Percentiles rank a stretch among this genome's conserved stretches.
These are phyloP conservation scores for Oryza longistaminata DNA, from an alignment of 176 grass and related monocot species.

Conservation along the genomic window DNA sequence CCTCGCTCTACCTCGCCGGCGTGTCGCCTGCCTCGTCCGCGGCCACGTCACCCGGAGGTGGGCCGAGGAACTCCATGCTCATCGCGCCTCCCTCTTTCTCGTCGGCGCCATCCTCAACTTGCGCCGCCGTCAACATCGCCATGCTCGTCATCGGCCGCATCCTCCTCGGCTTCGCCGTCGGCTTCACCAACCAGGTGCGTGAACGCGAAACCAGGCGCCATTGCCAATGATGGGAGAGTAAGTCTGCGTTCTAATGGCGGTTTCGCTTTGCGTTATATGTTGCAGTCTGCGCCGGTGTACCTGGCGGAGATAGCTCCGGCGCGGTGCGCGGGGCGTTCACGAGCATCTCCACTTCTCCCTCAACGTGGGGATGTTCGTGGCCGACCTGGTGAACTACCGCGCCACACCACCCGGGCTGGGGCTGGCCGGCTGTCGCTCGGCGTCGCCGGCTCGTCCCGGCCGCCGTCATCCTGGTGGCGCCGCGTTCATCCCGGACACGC, in stretches of 20 bases:
- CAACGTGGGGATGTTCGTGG: slow-evolving; percentile 36
- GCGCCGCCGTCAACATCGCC: slow-evolving; percentile 61
- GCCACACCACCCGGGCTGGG: slow-evolving; percentile 28
- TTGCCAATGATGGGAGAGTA: not conserved
- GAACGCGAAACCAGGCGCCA: not conserved
- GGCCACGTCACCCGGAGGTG: slow-evolving; percentile 59
- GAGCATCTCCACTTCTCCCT: slow-evolving; percentile 48
- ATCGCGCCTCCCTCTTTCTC: slow-evolving; percentile 68
- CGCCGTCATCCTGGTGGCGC: slow-evolving; percentile 15
- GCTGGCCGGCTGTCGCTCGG: slow-evolving; percentile 58
- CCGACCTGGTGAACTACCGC: slow-evolving; percentile 56
- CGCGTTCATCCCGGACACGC: slow-evolving; percentile 43
- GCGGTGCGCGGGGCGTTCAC: slow-evolving; percentile 52
- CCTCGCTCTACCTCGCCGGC: slow-evolving; percentile 80
- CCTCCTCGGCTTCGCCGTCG: slow-evolving; percentile 83
- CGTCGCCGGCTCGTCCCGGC: slow-evolving; percentile 42
- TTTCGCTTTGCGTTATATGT: not conserved
- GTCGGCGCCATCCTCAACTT: slow-evolving; percentile 61
- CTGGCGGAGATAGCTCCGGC: slow-evolving; percentile 57
- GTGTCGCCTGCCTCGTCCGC: slow-evolving; percentile 59
- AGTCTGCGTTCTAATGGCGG: not conserved
- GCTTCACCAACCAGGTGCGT: slow-evolving; percentile 91
- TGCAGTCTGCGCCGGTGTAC: slow-evolving; percentile 43
- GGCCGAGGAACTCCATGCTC: slow-evolving; percentile 69
- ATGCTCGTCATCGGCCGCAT: slow-evolving; percentile 88